Base-by-base conservation (phyloP, 441 rosid genomes). In the Hypseocharis bilobata region DNA sequence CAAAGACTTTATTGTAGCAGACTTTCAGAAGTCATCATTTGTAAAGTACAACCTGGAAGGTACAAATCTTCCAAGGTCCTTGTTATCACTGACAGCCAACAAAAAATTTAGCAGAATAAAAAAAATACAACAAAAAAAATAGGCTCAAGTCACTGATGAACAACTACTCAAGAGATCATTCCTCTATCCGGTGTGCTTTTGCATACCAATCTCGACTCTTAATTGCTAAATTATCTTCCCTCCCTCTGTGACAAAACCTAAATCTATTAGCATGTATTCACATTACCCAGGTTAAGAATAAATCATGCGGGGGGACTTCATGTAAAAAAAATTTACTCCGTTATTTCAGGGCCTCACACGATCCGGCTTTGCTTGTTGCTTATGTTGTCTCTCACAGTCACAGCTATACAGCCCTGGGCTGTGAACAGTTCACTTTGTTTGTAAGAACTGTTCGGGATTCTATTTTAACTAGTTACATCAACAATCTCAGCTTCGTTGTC, bases 401-500 rank as follows among this genome's bases (percentile, higher is more conserved):
- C 25, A 22, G 62, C 66, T n/a, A 30, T 59, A 29, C 29, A 28
- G 20, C 68, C 70, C 57, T 20, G 63, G 44, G 58, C 58, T 19
- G 20, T 54, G 71, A 60, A 65, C 61, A 75, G 7, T 47, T 38
- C 42, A 56, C 56, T 51, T 26, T 14, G 44, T 44, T 57, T 58
- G 62, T 32, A 34, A 49, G 52, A 51, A 67, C 70, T 65, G 14
- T 55, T 34, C 54, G 34, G 19, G 28, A 36, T 63, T 58, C 14
- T 72, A 42, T 73, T 66, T 88, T 80, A 88, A 71, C 87, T 71
- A n/a, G 82, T 68, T 74, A 84, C 89, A 79, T 84, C 96, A 66
- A 84, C 86, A 54, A 69, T 67, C 68, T 91, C 95, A 10, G 79
- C 71, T 81, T 91, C 97, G n/a, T 67, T 70, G 56, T 91, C 99